These are phyloP conservation scores for Nakazawaea molendinolei DNA, from an alignment of 805 yeast species.

Conservation along the genomic window DNA sequence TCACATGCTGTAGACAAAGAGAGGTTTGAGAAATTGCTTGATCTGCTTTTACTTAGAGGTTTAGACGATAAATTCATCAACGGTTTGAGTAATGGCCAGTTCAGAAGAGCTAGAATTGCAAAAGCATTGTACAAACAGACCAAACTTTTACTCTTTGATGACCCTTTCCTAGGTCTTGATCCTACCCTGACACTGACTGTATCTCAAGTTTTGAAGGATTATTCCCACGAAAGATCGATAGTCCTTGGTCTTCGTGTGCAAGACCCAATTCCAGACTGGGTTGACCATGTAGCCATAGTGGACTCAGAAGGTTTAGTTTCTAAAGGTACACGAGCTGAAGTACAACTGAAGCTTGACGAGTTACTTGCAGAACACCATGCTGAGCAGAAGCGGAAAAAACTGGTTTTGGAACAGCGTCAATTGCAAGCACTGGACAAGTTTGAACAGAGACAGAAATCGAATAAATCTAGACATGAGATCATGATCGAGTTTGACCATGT, in stretches of 20 bases:
- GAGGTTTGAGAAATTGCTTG: conserved; percentile 36
- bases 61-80: conserved; percentile 72
- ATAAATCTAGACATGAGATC: conserved; percentile 4
- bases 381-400: conserved; percentile 17
- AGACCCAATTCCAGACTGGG: conserved; percentile 76
- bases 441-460: conserved; percentile 6
- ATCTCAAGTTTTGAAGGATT: conserved; percentile 39
- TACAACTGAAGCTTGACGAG: conserved; percentile 18
- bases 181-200: conserved; percentile 62
- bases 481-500: conserved; percentile 53
- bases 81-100: conserved; percentile 89
- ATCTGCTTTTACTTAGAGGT: conserved; percentile 45
- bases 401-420: background rate
- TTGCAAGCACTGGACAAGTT: conserved; percentile 13
- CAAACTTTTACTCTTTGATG: conserved; percentile 61
- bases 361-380: conserved; percentile 18
- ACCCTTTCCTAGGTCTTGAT: conserved; percentile 89
- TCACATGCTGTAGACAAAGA: conserved; percentile 27
- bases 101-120: conserved; percentile 85
- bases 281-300: conserved; percentile 62
- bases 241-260: conserved; percentile 73
- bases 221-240: conserved; percentile 23
- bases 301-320: conserved; percentile 44
- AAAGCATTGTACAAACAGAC: conserved; percentile 63
- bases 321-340: conserved; percentile 37